These are phyloP conservation scores for Plasmodium knowlesi DNA, from an alignment of 169 alveolate genomes.

Conservation along the genomic window DNA sequence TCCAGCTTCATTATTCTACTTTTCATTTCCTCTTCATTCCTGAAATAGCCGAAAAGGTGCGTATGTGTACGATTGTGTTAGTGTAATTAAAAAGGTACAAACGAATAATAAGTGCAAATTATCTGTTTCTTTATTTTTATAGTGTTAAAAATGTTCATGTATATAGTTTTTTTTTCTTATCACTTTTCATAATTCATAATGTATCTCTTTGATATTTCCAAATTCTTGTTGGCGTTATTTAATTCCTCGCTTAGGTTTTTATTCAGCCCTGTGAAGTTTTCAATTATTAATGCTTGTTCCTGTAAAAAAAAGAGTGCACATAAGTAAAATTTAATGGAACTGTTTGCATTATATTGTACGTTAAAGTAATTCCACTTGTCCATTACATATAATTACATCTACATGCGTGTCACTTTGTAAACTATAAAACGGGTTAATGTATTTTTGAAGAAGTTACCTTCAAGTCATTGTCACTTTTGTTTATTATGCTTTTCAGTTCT, in stretches of 20 bases:
- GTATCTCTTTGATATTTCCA: conserved; percentile 74
- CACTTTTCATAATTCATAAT: conserved; percentile 74
- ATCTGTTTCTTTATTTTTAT: conserved; percentile 7
- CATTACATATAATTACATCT: neutral
- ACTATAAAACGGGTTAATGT: neutral
- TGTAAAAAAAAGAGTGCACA: conserved; percentile 21
- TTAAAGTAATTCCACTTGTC: conserved; percentile 3
- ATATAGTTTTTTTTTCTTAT: conserved; percentile 25
- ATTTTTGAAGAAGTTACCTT: conserved; percentile 57
- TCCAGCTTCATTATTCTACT: conserved; percentile 71
- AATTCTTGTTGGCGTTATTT: conserved; percentile 71
- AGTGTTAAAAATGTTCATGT: neutral
- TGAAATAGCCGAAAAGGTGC: conserved; percentile 11
- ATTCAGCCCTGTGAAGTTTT: conserved; percentile 69
- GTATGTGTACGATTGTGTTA: neutral
- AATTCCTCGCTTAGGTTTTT: conserved; percentile 68
- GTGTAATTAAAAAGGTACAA: conserved; percentile 5
- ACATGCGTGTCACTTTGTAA: neutral
- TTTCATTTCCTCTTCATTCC: conserved; percentile 77
- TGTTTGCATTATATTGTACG: neutral
- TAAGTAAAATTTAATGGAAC: conserved; percentile 7
- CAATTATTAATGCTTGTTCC: conserved; percentile 76
- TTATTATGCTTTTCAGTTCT: conserved; percentile 67
- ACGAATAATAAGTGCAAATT: neutral
- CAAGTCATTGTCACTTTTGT: conserved; percentile 68